Percentiles rank a stretch among this genome's conserved stretches.
These are phyloP conservation scores for Cardamine occulta DNA, from an alignment of 345 rosid species.

Conservation along the genomic window DNA sequence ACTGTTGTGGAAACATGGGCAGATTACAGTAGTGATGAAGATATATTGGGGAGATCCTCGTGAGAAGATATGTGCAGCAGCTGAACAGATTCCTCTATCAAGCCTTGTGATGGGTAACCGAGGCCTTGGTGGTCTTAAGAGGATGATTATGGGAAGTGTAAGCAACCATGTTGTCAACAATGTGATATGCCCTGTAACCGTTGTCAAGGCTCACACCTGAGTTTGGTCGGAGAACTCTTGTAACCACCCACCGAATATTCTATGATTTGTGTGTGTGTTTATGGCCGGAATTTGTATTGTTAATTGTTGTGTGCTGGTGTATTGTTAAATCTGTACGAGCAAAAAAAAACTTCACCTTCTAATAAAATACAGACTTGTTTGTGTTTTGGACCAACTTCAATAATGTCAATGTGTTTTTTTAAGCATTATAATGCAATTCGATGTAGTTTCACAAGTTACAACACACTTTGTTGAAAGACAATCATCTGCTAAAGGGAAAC, in stretches of 20 bases:
- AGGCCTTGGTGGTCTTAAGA: constrained; percentile 79
- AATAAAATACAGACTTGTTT: constrained; percentile 16
- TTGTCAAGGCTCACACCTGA: constrained; percentile 58
- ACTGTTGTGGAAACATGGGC: constrained; percentile 28
- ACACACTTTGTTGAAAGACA: not conserved
- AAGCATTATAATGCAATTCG: not conserved
- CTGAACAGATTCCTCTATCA: constrained; percentile 68
- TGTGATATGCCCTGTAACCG: constrained; percentile 76
- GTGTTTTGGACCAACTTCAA: constrained; percentile 27
- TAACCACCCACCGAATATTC: not conserved
- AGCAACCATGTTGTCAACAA: constrained; percentile 80
- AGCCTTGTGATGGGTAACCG: constrained; percentile 80
- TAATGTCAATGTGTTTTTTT: not conserved
- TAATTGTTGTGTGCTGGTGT: constrained; percentile 19
- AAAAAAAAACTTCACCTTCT: constrained; percentile 6
- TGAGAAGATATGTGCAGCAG: constrained; percentile 82
- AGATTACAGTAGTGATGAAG: constrained; percentile 64
- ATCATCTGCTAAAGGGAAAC: not conserved
- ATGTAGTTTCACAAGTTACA: not conserved
- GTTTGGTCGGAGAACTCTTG: not conserved
- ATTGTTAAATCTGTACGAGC: constrained; percentile 3
- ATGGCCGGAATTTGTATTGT: constrained; percentile 8
- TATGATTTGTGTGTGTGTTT: constrained; percentile 35
- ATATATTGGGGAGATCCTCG: constrained; percentile 89
- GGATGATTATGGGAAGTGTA: constrained; percentile 83